Conservation (phyloP, 768 basidiomycete species). For the Phylloporus sp. region DNA sequence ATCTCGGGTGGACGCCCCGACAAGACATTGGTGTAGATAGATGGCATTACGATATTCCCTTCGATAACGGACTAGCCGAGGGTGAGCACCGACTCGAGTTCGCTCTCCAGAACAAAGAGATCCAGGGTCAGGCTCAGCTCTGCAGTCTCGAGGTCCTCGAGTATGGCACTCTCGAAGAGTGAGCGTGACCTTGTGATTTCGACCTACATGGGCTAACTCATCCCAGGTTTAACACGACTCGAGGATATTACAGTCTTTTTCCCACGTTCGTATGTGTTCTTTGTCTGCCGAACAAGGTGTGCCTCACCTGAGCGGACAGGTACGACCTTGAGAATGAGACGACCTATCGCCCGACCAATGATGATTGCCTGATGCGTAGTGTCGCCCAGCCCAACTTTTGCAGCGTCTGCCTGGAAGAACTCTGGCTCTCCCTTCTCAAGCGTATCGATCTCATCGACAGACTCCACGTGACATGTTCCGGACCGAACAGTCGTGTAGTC, state of each 20-base stretch:
- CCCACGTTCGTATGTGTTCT: conserved; percentile 54
- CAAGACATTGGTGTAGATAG: conserved; percentile 60
- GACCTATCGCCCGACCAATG: conserved; percentile 77
- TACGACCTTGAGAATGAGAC: conserved; percentile 57
- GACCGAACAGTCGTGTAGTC: conserved; percentile 33
- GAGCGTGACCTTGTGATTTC: conserved; percentile 17
- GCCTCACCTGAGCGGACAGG: conserved; percentile 35
- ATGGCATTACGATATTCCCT: conserved; percentile 69
- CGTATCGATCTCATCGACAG: conserved; percentile 61
- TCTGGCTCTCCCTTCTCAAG: conserved; percentile 64
- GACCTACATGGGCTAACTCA: background rate
- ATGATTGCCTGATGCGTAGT: conserved; percentile 78
- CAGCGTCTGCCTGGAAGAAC: conserved; percentile 66
- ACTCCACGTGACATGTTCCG: conserved; percentile 38
- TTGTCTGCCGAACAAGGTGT: background rate
- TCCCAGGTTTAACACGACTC: conserved; percentile 53
- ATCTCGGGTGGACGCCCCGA: conserved; percentile 53
- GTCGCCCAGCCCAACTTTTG: conserved; percentile 72
- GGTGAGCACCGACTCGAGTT: conserved; percentile 63
- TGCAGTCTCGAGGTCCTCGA: conserved; percentile 75
- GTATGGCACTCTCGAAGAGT: conserved; percentile 64
- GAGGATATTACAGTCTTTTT: conserved; percentile 62
- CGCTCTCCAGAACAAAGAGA: conserved; percentile 42
- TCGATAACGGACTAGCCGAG: conserved; percentile 35
- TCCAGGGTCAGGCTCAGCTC: conserved; percentile 61